Base-by-base conservation (phyloP, 75 land plant species). In the Pseudotsuga menziesii region DNA sequence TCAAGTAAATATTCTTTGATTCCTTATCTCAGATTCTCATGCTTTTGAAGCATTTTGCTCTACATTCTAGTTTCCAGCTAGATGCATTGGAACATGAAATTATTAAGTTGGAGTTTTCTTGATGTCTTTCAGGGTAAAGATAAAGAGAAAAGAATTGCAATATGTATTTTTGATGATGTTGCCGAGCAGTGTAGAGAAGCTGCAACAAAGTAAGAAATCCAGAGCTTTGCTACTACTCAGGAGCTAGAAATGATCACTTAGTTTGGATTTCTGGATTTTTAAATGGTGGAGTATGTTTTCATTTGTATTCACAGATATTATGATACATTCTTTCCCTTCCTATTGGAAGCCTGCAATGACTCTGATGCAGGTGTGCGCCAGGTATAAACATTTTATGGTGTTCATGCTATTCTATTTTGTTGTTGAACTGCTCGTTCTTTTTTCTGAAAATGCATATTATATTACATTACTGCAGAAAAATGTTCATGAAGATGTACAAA, bases 111-210 rank as follows among this genome's bases (percentile, higher is more conserved):
- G 54, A 11, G 9, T 48, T 48, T 48, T 48, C 54, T 48, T 48
- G 54, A 54, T 57, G 19, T 25, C 23, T 76, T 61, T n/a, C 77
- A 80, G 81, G 78, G 74, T 8, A 80, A 80, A 23, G 81, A 74
- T 39, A 77, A 62, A 44, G 94, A 92, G 70, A 84, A 92, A 81
- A 84, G 92, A 41, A 92, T 92, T 79, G 92, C 92, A n/a, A 92
- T 92, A 73, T 90, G 94, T 73, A 90, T 92, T 26, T 92, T 92
- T 86, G 94, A 92, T 86, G 94, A 92, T 87, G 84, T 90, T 62
- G 94, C 90, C 57, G 94, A 92, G 77, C 92, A 92, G 59, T 92
- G 94, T 76, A 81, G 81, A 61, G 90, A 85, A 76, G 85, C 90
- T 23, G 92, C 92, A 56, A 61, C 82, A 13, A 92, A 84, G 94